A percentile compares a stretch with the other conserved stretches of the same genome.
Evolutionary conservation across 768 basidiomycete genomes (phyloP).

Genomic region (Trametes cingulata): DNA sequence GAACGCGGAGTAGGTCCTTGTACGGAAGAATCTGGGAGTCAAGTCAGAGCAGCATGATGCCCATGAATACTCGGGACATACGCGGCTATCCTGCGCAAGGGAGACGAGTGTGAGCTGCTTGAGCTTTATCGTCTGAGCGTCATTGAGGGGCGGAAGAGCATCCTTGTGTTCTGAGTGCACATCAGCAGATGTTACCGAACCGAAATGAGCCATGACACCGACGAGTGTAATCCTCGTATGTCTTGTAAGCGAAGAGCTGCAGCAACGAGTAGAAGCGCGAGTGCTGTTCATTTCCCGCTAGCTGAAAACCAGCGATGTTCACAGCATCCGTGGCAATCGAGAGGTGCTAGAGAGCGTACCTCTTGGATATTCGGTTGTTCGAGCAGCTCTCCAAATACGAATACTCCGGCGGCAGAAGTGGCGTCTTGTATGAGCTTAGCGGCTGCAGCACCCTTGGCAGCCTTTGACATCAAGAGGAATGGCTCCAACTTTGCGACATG

Average conservation of each 20-base stretch:
- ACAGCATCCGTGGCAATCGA: neutral
- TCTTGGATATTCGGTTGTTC: conserved; percentile 83
- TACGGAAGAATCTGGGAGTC: conserved; percentile 76
- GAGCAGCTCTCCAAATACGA: conserved; percentile 88
- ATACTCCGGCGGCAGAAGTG: conserved; percentile 86
- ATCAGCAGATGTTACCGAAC: neutral
- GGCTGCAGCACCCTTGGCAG: conserved; percentile 88
- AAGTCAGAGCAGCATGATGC: neutral
- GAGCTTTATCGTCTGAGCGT: conserved; percentile 79
- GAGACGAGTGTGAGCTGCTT: conserved; percentile 92
- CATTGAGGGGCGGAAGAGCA: conserved; percentile 64
- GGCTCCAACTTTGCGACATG: conserved; percentile 79
- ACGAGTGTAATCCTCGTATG: conserved; percentile 80
- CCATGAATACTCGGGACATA: conserved; percentile 39
- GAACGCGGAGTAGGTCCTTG: conserved; percentile 60
- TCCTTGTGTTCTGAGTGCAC: conserved; percentile 59
- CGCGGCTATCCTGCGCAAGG: conserved; percentile 74
- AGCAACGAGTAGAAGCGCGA: conserved; percentile 63
- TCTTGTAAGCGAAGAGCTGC: conserved; percentile 88
- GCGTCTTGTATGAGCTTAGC: conserved; percentile 88
- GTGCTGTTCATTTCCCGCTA: conserved; percentile 65
- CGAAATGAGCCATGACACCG: conserved; percentile 1
- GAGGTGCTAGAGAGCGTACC: conserved; percentile 42
- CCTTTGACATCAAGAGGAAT: conserved; percentile 89
- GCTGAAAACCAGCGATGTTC: conserved; percentile 42